Base-by-base conservation (phyloP, 2,329 filamentous ascomycete species). In the Sarocladium kiliense region DNA sequence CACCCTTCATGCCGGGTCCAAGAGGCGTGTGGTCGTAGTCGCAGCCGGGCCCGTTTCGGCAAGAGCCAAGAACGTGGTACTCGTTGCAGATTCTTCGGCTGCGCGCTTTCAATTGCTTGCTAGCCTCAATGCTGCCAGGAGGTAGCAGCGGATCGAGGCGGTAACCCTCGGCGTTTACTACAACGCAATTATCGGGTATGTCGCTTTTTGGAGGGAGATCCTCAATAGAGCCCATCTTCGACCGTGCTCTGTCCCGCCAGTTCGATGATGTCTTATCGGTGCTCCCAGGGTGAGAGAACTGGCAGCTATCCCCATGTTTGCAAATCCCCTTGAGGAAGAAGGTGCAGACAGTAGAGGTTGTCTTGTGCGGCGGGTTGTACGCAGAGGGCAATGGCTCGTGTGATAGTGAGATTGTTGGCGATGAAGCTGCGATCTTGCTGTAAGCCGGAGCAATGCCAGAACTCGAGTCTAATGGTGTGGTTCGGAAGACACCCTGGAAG, bases 401-500 rank as follows among this genome's bases (percentile, higher is more conserved):
- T 21, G 19, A 5, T 3, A 16, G 3, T 16, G 18, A 16, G 10
- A 27, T 3, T 12, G 26, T 10, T 12, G 30, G 4, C 6, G 30
- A 34, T 3, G 44, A 7, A 7, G 25, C 44, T 4, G 47, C 47
- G 10, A 44, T 44, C 19, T 51, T 51, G 47, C 30, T 51, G 25
- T 51, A 51, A 3, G 39, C 21, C 19, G 30, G 47, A 21, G 30
- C 7, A 11, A 3, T 11, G 10, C 7, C 10, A 34, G 47, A 21
- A 34, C 9, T 23, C 18, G 37, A 16, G 12, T 45, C 53, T 12
- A 54, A 14, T 11, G 53, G 53, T 18, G 41, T 34, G 10, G 37
- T 34, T 19, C 53, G 53, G 27, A 54, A 54, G 18, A 54, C 53
- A 19, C 53, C 53, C 65, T 92, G 88, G 53, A 97, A 90, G 70